Percentiles rank a stretch among this genome's conserved stretches.
Conservation (phyloP, 345 rosid species). For the Kandelia obovata region DNA sequence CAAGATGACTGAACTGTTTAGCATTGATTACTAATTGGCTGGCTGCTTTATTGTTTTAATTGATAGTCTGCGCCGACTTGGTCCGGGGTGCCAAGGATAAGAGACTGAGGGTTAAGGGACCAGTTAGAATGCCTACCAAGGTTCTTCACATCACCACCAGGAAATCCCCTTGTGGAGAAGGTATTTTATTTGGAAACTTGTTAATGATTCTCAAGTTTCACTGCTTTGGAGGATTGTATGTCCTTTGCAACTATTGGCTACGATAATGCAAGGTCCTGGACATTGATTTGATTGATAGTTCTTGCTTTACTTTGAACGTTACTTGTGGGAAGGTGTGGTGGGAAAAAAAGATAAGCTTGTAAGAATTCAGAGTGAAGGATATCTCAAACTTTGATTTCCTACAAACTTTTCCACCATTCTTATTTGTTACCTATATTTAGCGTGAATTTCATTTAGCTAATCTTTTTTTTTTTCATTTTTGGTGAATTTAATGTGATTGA, state of each 20-base stretch:
- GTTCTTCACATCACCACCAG: conserved; percentile 28
- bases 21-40: not conserved
- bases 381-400: too few species aligned
- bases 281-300: not conserved
- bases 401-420: too few species aligned
- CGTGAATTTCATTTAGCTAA: too few species aligned
- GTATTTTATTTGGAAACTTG: not conserved
- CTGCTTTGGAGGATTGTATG: not conserved
- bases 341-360: too few species aligned
- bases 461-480: too few species aligned
- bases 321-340: too few species aligned
- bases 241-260: too few species aligned
- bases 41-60: not conserved
- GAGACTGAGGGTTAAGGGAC: conserved; percentile 28
- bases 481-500: too few species aligned
- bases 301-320: not conserved
- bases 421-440: too few species aligned
- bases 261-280: not conserved
- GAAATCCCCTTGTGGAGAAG: conserved; percentile 30
- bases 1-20: not conserved
- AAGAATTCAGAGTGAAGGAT: too few species aligned
- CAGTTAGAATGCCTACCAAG: conserved; percentile 27
- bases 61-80: conserved; percentile 23
- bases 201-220: not conserved
- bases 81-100: conserved; percentile 30